These are phyloP conservation scores for Aureobasidium sp. DNA, from an alignment of 2,329 filamentous ascomycete species.

Conservation along the genomic window DNA sequence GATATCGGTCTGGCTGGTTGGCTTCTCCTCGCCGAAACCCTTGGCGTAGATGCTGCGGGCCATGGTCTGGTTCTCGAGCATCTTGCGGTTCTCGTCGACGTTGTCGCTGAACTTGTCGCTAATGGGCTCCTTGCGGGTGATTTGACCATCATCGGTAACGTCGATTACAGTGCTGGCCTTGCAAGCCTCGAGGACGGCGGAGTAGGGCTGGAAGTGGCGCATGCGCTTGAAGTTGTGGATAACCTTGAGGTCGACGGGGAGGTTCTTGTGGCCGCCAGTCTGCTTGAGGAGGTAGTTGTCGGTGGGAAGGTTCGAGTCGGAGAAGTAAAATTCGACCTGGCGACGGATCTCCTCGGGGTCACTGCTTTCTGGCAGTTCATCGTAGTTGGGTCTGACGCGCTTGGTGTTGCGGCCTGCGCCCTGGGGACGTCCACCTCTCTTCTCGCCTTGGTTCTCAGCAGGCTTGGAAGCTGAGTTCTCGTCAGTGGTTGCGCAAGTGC, in stretches of 20 bases:
- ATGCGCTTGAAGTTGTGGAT: constrained; percentile 91
- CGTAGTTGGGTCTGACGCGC: constrained; percentile 22
- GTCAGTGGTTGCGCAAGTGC: constrained; percentile 3
- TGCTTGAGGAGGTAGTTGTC: constrained; percentile 81
- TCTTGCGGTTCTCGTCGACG: constrained; percentile 46
- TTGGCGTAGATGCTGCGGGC: constrained; percentile 80
- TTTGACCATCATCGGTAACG: constrained; percentile 65
- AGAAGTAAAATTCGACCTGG: constrained; percentile 96
- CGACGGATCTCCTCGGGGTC: constrained; percentile 75
- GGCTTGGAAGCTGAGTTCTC: not conserved
- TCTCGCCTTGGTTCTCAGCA: constrained; percentile 9
- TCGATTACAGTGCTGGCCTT: constrained; percentile 67
- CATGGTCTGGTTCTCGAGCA: constrained; percentile 58
- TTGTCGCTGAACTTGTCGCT: constrained; percentile 41
- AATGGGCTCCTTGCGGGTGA: constrained; percentile 66
- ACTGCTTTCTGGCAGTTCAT: constrained; percentile 57
- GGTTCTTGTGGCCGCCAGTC: constrained; percentile 72
- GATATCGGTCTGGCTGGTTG: constrained; percentile 83
- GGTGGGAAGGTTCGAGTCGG: constrained; percentile 77
- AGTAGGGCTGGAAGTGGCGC: constrained; percentile 85
- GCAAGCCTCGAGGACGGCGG: constrained; percentile 72
- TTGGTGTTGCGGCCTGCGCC: constrained; percentile 1
- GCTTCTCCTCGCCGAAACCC: constrained; percentile 80
- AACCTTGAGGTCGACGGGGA: constrained; percentile 66
- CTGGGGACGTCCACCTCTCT: constrained; percentile 11